phyloP scores from a whole-genome alignment of 805 yeast genomes.

The Ogataea nakhonphanomensis region DNA sequence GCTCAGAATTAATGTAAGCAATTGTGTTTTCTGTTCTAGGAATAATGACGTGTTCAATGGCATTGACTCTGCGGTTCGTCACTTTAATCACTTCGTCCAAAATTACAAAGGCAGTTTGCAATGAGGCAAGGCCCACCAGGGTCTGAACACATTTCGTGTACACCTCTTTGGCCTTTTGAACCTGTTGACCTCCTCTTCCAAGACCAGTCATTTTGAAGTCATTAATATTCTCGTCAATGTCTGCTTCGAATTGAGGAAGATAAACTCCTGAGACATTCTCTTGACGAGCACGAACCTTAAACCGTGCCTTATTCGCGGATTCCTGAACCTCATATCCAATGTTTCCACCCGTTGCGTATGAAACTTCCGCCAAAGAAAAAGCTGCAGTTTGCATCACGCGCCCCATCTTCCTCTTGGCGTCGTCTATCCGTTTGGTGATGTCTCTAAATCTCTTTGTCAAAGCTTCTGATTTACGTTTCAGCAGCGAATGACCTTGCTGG shows the following conservation, averaged over 20 bases:
- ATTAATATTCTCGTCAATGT: conserved; percentile 77
- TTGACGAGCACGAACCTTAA: conserved; percentile 85
- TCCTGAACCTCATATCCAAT: conserved; percentile 95
- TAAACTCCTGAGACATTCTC: conserved; percentile 96
- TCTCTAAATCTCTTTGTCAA: conserved; percentile 94
- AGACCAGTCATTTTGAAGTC: conserved; percentile 96
- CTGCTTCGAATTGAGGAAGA: conserved; percentile 88
- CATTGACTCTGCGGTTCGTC: conserved; percentile 96
- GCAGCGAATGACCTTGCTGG: conserved; percentile 87
- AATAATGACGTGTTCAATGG: conserved; percentile 96
- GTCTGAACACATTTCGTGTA: conserved; percentile 97
- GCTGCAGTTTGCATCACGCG: conserved; percentile 98
- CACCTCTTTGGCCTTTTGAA: conserved; percentile 87
- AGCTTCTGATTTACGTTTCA: conserved; percentile 96
- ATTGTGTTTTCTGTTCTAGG: conserved; percentile 98
- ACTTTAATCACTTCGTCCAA: conserved; percentile 97
- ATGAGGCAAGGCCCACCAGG: conserved; percentile 88
- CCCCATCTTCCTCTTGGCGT: conserved; percentile 96
- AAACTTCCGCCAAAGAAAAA: conserved; percentile 93
- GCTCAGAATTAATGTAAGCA: conserved; percentile 84
- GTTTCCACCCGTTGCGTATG: conserved; percentile 96
- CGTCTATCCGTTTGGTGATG: conserved; percentile 89
- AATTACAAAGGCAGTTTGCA: conserved; percentile 95
- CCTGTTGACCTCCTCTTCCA: conserved; percentile 98
- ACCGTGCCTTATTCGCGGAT: conserved; percentile 85